Evolutionary conservation across 768 basidiomycete species (phyloP), one percentile per base, ranked within the genome.

Genomic region (Nidularia pulvinata): DNA sequence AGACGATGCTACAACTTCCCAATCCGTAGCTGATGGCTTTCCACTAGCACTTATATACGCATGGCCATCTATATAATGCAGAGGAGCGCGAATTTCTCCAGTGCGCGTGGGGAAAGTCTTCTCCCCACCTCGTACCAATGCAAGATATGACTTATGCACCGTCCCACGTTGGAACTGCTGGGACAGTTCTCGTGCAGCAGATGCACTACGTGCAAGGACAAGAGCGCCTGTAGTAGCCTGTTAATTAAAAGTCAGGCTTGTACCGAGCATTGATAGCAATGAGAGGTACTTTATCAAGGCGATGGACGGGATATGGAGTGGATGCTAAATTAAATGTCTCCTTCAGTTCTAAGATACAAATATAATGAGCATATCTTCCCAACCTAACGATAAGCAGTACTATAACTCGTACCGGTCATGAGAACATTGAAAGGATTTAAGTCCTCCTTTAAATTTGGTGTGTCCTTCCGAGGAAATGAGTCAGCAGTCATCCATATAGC

Each of bases 141-240:
- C 88, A 14, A 88, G 74, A 59, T 89, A 89, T 0, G 76, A 77
- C 60, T 89, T 89, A 22, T 73, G 63, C 9, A 88, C 68, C 0
- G 66, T 66, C 42, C 77, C 72, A 30, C 69, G 55, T 33, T 68
- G 66, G 52, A 89, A 84, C 59, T 88, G 86, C n/a, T 67, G 70
- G 0, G 80, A 78, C 3, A 89, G 55, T n/a, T 78, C 70, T 44
- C 72, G 74, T 1, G 83, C 81, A 25, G 71, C 56, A 13, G 61
- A 45, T 4, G 66, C 52, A 19, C 77, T 77, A 10, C 77, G 74
- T 6, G 83, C 83, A 13, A 89, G 69, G n/a, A 84, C 56, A 16
- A 89, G 69, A 32, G 76, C 77, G 25, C 88, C 88, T 1, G 88
- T 89, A 1, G 86, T 88, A 1, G 72, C 65, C 88, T 89, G 47